Conservation (phyloP, 2,329 filamentous ascomycete genomes). For the Apiospora kogelbergensis region DNA sequence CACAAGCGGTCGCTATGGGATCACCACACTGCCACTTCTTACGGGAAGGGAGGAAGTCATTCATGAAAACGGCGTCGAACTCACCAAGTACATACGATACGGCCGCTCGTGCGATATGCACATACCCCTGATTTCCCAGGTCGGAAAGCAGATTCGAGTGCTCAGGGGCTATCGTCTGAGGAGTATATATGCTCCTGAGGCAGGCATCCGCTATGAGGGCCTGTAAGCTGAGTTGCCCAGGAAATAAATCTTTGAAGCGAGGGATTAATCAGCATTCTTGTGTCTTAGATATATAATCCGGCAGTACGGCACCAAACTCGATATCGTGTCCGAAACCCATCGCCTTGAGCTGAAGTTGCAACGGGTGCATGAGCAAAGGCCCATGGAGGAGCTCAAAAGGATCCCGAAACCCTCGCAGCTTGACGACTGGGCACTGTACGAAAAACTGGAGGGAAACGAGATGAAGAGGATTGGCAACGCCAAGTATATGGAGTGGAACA, state of each 20-base stretch:
- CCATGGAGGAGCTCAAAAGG: constrained; percentile 41
- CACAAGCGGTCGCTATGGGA: constrained; percentile 46
- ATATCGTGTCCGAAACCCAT: constrained; percentile 39
- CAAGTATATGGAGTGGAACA: constrained; percentile 42
- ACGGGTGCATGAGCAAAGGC: constrained; percentile 39
- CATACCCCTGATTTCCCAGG: constrained; percentile 46
- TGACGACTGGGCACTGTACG: constrained; percentile 56
- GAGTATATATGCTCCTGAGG: constrained; percentile 51
- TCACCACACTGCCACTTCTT: constrained; percentile 50
- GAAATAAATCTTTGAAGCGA: not conserved
- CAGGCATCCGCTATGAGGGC: constrained; percentile 58
- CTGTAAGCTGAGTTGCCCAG: constrained; percentile 40
- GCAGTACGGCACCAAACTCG: constrained; percentile 46
- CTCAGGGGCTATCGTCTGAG: constrained; percentile 50
- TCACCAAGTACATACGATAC: constrained; percentile 44
- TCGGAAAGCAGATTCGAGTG: constrained; percentile 51
- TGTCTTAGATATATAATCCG: constrained; percentile 46
- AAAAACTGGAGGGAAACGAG: constrained; percentile 44
- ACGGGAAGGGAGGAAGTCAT: constrained; percentile 49
- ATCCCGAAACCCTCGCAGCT: constrained; percentile 54
- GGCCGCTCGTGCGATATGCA: constrained; percentile 47
- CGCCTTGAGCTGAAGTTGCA: constrained; percentile 47
- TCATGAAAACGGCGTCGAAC: constrained; percentile 21
- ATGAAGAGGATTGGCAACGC: constrained; percentile 38
- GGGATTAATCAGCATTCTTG: not conserved